Conservation (phyloP, 495 filamentous ascomycete species). For the Aspergillus leporis region DNA sequence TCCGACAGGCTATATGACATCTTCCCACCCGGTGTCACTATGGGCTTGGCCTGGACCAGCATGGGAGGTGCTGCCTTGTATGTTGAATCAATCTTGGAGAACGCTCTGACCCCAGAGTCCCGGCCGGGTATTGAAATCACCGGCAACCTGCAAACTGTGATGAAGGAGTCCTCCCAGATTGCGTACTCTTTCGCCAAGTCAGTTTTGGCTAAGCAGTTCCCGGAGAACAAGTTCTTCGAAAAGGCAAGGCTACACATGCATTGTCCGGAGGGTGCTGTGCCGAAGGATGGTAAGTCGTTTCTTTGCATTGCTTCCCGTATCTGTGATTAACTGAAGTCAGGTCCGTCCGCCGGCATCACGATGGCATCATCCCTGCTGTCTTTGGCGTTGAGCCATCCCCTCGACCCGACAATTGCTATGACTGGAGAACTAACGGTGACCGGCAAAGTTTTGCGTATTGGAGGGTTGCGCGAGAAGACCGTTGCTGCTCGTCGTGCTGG, state of each 20-base stretch:
- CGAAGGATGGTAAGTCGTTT: constrained; percentile 73
- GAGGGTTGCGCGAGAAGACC: constrained; percentile 97
- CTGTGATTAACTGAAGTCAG: constrained; percentile 33
- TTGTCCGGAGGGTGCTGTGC: constrained; percentile 95
- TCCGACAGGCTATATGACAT: constrained; percentile 93
- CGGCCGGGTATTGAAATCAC: constrained; percentile 83
- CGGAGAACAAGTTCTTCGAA: constrained; percentile 92
- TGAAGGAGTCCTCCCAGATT: constrained; percentile 95
- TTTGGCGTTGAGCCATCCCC: constrained; percentile 71
- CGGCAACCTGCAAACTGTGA: constrained; percentile 92
- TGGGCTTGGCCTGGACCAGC: constrained; percentile 98
- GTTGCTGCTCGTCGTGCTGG: constrained; percentile 93
- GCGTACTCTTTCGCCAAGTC: constrained; percentile 97
- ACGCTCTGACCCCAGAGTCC: constrained; percentile 66
- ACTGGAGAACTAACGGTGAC: constrained; percentile 98
- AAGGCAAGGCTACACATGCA: constrained; percentile 95
- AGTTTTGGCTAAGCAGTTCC: constrained; percentile 76
- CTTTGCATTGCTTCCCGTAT: neutral
- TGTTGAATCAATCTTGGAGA: constrained; percentile 94
- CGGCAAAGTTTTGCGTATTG: constrained; percentile 95
- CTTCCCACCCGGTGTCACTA: constrained; percentile 94
- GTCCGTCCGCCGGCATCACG: constrained; percentile 91
- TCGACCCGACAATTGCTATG: constrained; percentile 93
- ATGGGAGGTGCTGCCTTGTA: constrained; percentile 97
- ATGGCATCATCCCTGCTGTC: constrained; percentile 93